Conservation (phyloP, 768 basidiomycete genomes). For the Hericium rajendrae region DNA sequence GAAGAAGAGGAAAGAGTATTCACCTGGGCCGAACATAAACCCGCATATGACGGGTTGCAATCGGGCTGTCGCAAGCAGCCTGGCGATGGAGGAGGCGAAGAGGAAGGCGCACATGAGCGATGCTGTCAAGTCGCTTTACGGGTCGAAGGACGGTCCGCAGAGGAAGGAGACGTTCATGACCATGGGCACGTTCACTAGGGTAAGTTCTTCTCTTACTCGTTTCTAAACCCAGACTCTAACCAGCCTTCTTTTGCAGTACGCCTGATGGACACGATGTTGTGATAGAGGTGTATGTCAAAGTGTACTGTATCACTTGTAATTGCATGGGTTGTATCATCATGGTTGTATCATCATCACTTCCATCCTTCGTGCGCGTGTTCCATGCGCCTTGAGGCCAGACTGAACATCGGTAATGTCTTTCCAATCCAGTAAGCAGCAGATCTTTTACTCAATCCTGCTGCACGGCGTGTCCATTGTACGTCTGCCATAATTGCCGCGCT, state of each 20-base stretch:
- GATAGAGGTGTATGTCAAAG: no score
- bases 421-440: no score
- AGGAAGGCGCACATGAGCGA: constrained; percentile 78
- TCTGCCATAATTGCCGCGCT: no score
- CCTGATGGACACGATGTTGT: no score
- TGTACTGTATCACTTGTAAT: background rate
- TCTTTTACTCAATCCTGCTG: no score
- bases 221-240: background rate
- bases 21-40: constrained; percentile 35
- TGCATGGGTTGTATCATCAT: no score
- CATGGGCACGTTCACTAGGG: constrained; percentile 85
- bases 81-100: constrained; percentile 77
- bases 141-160: constrained; percentile 39
- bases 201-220: constrained; percentile 29
- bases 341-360: no score
- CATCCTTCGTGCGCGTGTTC: no score
- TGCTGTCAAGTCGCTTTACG: constrained; percentile 78
- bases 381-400: no score
- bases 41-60: constrained; percentile 44
- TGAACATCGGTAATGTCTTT: no score
- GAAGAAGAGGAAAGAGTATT: constrained; percentile 31
- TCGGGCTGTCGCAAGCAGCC: constrained; percentile 56
- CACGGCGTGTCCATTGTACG: no score
- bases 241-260: no score
- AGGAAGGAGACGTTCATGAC: constrained; percentile 88